Evolutionary conservation across 805 yeast genomes (phyloP).

Genomic region (Candida boidinii): DNA sequence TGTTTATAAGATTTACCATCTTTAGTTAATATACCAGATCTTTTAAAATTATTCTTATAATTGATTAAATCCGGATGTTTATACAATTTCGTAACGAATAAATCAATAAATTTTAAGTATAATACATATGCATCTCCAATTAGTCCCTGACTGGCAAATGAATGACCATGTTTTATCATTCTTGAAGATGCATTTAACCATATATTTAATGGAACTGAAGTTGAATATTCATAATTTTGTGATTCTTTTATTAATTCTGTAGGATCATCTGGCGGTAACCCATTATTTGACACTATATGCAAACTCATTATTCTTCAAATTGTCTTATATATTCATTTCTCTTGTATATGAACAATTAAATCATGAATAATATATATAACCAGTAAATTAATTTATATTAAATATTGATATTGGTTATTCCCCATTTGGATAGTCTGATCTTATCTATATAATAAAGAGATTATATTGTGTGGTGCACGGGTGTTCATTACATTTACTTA

Average conservation of each 20-base stretch:
- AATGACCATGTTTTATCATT: slow-evolving; percentile 36
- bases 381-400: too few relatives aligned
- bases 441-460: too few relatives aligned
- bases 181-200: slow-evolving; percentile 50
- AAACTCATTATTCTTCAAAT: too few relatives aligned
- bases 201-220: slow-evolving; percentile 37
- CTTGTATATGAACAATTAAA: too few relatives aligned
- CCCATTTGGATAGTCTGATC: too few relatives aligned
- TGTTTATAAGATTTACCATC: slow-evolving; percentile 17
- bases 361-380: too few relatives aligned
- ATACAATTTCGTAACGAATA: slow-evolving; percentile 38
- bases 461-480: too few relatives aligned
- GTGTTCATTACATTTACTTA: too few relatives aligned
- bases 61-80: slow-evolving; percentile 34
- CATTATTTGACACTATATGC: too few relatives aligned
- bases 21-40: slow-evolving; percentile 9
- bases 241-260: slow-evolving; percentile 39
- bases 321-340: too few relatives aligned
- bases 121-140: slow-evolving; percentile 44
- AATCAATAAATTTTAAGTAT: slow-evolving; percentile 51
- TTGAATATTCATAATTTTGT: slow-evolving; percentile 43
- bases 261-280: slow-evolving; percentile 19
- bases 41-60: slow-evolving; percentile 14
- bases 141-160: slow-evolving; percentile 34
- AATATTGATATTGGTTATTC: too few relatives aligned